Conservation (phyloP, 2,329 filamentous ascomycete genomes). For the Hortaea sp. region DNA sequence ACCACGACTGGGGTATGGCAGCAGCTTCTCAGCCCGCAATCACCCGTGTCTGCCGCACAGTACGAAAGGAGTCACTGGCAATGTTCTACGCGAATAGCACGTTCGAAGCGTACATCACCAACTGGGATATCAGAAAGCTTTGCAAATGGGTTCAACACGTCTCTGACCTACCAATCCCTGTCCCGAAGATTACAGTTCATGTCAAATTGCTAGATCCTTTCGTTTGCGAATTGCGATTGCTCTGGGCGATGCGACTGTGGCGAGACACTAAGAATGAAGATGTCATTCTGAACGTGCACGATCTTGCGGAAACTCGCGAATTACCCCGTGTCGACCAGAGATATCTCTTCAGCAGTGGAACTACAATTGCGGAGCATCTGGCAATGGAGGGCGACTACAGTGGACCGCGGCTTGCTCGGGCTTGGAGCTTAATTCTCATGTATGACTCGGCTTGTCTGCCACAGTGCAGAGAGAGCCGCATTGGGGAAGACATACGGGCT, state of each 20-base stretch:
- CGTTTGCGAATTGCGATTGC: constrained; percentile 1
- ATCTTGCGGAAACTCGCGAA: not conserved
- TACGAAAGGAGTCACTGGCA: constrained; percentile 7
- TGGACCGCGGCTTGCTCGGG: not conserved
- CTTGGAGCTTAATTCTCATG: not conserved
- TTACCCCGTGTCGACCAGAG: not conserved
- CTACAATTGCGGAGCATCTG: not conserved
- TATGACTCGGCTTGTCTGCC: no score
- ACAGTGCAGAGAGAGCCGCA: no score
- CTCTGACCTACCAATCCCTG: not conserved
- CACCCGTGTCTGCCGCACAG: constrained; percentile 4
- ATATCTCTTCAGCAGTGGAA: not conserved
- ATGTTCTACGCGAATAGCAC: constrained; percentile 12
- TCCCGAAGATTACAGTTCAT: constrained; percentile 2
- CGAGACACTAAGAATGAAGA: not conserved
- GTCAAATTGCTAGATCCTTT: constrained; percentile 3
- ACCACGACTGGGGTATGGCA: constrained; percentile 1
- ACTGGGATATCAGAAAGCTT: constrained; percentile 2
- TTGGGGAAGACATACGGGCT: no score
- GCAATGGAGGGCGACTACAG: not conserved
- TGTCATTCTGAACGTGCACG: constrained; percentile 3
- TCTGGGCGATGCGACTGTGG: constrained; percentile 2
- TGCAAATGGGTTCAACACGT: constrained; percentile 1
- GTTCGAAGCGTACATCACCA: constrained; percentile 7
- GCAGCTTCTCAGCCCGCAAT: constrained; percentile 7